These are phyloP conservation scores for Tylopilus balloui DNA, from an alignment of 768 basidiomycete species.

Conservation along the genomic window DNA sequence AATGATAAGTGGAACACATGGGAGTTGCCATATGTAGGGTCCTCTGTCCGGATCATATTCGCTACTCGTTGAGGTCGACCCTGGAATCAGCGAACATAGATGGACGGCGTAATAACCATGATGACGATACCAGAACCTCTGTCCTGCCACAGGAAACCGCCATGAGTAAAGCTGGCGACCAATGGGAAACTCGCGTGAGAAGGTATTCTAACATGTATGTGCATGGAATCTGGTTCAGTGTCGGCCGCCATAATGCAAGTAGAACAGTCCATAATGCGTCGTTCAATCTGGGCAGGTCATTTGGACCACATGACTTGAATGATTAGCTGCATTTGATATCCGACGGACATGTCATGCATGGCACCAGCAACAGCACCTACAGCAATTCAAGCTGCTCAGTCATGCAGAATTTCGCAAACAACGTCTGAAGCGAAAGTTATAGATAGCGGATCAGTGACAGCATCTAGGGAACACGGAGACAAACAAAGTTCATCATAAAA, in stretches of 20 bases:
- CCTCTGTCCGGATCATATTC: slow-evolving; percentile 5
- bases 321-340: background rate
- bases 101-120: background rate
- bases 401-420: background rate
- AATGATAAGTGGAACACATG: background rate
- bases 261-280: too few relatives aligned
- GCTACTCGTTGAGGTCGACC: background rate
- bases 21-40: slow-evolving; percentile 1
- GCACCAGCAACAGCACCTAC: background rate
- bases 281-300: too few relatives aligned
- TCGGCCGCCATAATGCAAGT: background rate
- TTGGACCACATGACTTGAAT: background rate
- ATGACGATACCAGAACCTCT: background rate
- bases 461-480: background rate
- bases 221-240: too few relatives aligned
- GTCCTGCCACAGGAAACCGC: background rate
- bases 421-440: background rate
- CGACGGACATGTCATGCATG: background rate
- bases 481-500: slow-evolving; percentile 26
- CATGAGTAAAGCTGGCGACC: background rate
- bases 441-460: background rate
- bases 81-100: background rate
- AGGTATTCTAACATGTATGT: too few relatives aligned
- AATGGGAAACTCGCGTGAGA: too few relatives aligned
- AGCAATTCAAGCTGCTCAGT: background rate